Evolutionary conservation across 2,329 filamentous ascomycete species (phyloP).

Genomic region (Botrytis fabae): DNA sequence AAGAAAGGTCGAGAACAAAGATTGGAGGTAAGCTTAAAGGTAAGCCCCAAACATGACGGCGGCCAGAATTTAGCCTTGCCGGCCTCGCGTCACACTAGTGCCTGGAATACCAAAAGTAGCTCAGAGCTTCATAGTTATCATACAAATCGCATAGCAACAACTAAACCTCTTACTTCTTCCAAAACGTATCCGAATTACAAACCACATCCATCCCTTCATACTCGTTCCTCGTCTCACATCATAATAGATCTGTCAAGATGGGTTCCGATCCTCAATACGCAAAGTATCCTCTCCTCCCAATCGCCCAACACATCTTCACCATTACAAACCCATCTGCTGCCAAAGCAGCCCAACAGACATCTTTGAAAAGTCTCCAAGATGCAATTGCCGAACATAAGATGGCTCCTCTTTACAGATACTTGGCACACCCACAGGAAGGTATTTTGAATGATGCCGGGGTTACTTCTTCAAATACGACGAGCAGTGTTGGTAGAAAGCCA

Average conservation of each 20-base stretch:
- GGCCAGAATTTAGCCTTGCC: constrained; percentile 20
- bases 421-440: constrained; percentile 73
- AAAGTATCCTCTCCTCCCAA: constrained; percentile 77
- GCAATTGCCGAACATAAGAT: constrained; percentile 82
- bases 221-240: neutral
- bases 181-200: neutral
- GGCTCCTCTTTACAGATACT: constrained; percentile 82
- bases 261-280: constrained; percentile 81
- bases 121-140: constrained; percentile 30
- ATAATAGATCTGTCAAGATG: constrained; percentile 49
- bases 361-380: constrained; percentile 75
- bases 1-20: constrained; percentile 17
- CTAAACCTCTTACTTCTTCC: constrained; percentile 14
- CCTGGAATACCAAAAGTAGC: constrained; percentile 28
- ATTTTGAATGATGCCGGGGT: constrained; percentile 55
- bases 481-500: constrained; percentile 64
- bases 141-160: constrained; percentile 25
- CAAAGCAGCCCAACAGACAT: constrained; percentile 64
- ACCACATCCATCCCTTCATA: neutral
- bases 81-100: constrained; percentile 38
- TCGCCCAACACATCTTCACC: constrained; percentile 84
- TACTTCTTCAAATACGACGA: constrained; percentile 45
- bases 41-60: constrained; percentile 11
- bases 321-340: constrained; percentile 77
- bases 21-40: neutral